Evolutionary conservation across 139 green algal species (phyloP).

Genomic region (Spirogloea muscicola): DNA sequence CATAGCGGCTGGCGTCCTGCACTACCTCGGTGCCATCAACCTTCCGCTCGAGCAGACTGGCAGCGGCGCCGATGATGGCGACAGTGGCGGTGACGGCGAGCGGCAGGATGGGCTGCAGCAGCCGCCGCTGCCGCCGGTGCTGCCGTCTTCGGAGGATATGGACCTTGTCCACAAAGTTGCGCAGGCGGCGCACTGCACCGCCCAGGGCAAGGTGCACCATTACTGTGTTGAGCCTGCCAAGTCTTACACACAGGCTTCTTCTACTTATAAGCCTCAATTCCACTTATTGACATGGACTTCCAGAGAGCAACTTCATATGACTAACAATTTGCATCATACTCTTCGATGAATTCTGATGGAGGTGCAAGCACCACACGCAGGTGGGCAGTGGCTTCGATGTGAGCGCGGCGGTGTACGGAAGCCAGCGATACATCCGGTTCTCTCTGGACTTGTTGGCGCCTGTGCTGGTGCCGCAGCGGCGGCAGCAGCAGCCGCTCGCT

Average conservation of each 20-base stretch:
- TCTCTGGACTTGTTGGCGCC: constrained; percentile 8
- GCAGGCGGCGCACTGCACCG: constrained; percentile 40
- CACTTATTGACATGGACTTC: too few species aligned
- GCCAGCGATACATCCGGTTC: constrained; percentile 48
- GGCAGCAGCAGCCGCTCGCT: too few species aligned
- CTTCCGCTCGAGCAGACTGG: neutral
- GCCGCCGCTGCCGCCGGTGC: too few species aligned
- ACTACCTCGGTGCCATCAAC: constrained; percentile 7
- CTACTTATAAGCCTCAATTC: too few species aligned
- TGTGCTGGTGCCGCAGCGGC: too few species aligned
- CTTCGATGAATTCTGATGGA: too few species aligned
- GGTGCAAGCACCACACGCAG: too few species aligned
- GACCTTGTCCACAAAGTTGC: constrained; percentile 38
- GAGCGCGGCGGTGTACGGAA: constrained; percentile 42
- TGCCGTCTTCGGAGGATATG: neutral
- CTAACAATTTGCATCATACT: too few species aligned
- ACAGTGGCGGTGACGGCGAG: neutral
- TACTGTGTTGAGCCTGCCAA: too few species aligned
- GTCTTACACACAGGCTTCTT: too few species aligned
- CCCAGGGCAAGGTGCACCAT: constrained; percentile 44
- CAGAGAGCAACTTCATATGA: too few species aligned
- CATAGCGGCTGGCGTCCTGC: constrained; percentile 26
- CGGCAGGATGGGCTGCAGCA: neutral
- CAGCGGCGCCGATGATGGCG: neutral
- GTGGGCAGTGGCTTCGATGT: constrained; percentile 50